A percentile compares a stretch with the other conserved stretches of the same genome.
Conservation (phyloP, 2,329 filamentous ascomycete species). For the Penicillium digitatum region DNA sequence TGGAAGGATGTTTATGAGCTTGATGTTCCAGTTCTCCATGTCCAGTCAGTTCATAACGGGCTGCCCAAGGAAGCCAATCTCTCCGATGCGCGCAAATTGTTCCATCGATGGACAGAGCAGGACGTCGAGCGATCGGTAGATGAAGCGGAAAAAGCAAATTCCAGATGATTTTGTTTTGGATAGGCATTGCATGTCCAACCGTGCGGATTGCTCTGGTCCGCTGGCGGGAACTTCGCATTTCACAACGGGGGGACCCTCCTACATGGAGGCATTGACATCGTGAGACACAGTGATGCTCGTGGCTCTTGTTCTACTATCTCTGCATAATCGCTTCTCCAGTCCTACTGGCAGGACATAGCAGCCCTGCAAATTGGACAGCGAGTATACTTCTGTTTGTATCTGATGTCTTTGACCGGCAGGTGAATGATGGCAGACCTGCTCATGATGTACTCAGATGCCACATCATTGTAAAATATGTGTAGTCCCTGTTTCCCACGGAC, state of each 20-base stretch:
- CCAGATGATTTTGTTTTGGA: not conserved
- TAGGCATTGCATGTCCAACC: not conserved
- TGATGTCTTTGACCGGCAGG: not conserved
- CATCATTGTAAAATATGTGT: not conserved
- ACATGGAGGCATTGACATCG: not conserved
- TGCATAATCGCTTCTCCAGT: not conserved
- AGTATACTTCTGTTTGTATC: not conserved
- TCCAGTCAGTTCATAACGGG: conserved; percentile 46
- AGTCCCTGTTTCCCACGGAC: not conserved
- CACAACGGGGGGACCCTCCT: not conserved
- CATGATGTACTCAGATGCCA: not conserved
- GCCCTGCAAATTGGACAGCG: not conserved
- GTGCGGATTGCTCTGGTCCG: not conserved
- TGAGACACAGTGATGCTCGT: not conserved
- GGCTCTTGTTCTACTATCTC: not conserved
- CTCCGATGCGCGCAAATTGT: conserved; percentile 58
- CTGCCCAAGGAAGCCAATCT: conserved; percentile 50
- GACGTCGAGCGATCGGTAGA: conserved; percentile 55
- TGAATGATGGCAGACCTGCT: not conserved
- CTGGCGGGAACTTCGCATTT: not conserved
- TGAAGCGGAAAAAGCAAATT: conserved; percentile 37
- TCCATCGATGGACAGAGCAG: conserved; percentile 59
- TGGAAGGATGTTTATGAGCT: conserved; percentile 63
- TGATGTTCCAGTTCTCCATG: conserved; percentile 61
- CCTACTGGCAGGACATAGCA: not conserved